phyloP scores from a whole-genome alignment of 805 yeast species.

The Babjeviella inositovora region DNA sequence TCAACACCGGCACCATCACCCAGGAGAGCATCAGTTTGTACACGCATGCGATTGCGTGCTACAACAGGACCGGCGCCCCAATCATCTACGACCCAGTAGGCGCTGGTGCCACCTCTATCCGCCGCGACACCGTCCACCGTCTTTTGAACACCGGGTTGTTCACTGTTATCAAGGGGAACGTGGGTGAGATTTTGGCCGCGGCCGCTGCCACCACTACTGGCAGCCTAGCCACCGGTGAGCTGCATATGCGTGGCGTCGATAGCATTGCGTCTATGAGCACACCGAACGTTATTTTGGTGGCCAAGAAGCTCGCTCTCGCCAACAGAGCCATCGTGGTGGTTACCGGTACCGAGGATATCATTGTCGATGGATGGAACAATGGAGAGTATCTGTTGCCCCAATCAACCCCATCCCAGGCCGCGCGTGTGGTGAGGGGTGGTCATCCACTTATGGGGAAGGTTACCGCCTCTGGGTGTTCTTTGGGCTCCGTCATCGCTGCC shows the following conservation, averaged over 20 bases:
- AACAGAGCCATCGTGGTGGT: constrained; percentile 49
- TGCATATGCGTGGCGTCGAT: constrained; percentile 65
- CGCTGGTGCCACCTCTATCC: constrained; percentile 59
- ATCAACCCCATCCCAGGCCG: too few relatives aligned
- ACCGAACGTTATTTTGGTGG: constrained; percentile 18
- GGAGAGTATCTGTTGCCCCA: too few relatives aligned
- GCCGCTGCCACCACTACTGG: constrained; percentile 36
- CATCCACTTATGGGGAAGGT: constrained; percentile 43
- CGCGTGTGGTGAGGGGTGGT: constrained; percentile 39
- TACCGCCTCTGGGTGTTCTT: constrained; percentile 75
- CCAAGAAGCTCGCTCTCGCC: constrained; percentile 28
- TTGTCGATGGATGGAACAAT: constrained; percentile 39
- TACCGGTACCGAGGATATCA: constrained; percentile 44
- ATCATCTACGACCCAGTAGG: constrained; percentile 89
- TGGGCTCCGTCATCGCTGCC: constrained; percentile 59
- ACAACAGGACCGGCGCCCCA: constrained; percentile 39
- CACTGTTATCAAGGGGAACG: constrained; percentile 69
- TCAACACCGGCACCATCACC: constrained; percentile 67
- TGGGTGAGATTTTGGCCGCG: constrained; percentile 56
- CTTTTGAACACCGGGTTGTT: constrained; percentile 39
- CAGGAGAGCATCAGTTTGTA: constrained; percentile 22
- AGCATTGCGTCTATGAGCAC: constrained; percentile 9
- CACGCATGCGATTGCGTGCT: constrained; percentile 34
- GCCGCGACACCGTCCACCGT: constrained; percentile 28
- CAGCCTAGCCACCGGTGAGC: too few relatives aligned